These are phyloP conservation scores for Trichomonas vaginalis DNA, from an alignment of 208 protist species.

Conservation along the genomic window DNA sequence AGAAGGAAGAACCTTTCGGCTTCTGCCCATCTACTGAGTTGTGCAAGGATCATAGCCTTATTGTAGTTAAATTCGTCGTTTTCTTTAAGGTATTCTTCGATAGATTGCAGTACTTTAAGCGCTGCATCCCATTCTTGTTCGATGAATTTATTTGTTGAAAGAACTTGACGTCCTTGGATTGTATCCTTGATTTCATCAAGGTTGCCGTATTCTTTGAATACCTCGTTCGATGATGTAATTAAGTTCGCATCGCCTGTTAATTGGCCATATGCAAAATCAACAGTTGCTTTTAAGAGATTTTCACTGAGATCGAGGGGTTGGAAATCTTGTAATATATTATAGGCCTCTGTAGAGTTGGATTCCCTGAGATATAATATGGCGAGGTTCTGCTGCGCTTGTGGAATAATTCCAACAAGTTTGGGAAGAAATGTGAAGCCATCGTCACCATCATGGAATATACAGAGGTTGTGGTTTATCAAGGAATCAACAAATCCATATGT, in stretches of 20 bases:
- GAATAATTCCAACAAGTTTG: not conserved
- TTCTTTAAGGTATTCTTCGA: not conserved
- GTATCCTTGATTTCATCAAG: not conserved
- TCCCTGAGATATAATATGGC: not conserved
- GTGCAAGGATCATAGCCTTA: not conserved
- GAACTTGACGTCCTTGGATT: not conserved
- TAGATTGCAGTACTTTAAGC: not conserved
- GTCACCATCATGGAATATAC: not conserved
- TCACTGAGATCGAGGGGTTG: not conserved
- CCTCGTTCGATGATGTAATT: not conserved
- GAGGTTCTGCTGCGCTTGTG: not conserved
- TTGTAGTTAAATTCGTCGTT: not conserved
- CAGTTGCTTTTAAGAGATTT: not conserved
- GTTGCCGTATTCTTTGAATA: not conserved
- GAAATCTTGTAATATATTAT: not conserved
- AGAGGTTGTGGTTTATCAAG: not conserved
- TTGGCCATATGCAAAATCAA: not conserved
- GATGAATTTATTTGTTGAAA: not conserved
- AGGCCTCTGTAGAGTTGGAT: not conserved
- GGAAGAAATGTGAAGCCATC: not conserved
- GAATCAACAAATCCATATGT: not conserved
- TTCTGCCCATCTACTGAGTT: not conserved
- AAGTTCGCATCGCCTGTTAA: not conserved
- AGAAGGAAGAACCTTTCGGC: not conserved
- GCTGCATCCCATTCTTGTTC: not conserved